Percentiles rank a stretch among this genome's conserved stretches.
phyloP scores from a whole-genome alignment of 306 rosid genomes.

The Cicer chorassanicum region DNA sequence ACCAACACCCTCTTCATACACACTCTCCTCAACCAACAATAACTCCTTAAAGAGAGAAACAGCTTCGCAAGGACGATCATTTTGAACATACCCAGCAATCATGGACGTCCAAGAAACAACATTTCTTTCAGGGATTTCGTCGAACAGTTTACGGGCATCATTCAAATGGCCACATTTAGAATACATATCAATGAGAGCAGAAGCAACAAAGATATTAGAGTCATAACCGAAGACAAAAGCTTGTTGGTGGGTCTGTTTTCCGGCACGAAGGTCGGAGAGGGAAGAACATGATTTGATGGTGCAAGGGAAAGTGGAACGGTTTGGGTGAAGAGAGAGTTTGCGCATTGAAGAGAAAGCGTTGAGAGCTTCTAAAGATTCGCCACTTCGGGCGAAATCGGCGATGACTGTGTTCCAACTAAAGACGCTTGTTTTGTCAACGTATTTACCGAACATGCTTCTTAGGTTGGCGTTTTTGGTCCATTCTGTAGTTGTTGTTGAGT shows the following conservation, averaged over 20 bases:
- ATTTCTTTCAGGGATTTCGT: conserved; percentile 66
- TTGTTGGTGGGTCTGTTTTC: conserved; percentile 76
- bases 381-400: conserved; percentile 77
- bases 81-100: conserved; percentile 70
- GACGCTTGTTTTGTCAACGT: conserved; percentile 73
- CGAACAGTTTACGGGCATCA: conserved; percentile 72
- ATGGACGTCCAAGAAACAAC: conserved; percentile 87
- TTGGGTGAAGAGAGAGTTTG: conserved; percentile 71
- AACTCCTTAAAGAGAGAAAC: conserved; percentile 64
- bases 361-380: conserved; percentile 76
- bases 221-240: conserved; percentile 71
- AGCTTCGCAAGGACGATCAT: conserved; percentile 51
- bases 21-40: conserved; percentile 59
- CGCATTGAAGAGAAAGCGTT: conserved; percentile 82
- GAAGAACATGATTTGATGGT: conserved; percentile 83
- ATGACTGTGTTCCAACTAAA: conserved; percentile 76
- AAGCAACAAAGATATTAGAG: conserved; percentile 69
- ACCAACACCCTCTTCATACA: conserved; percentile 42
- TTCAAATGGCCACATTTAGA: conserved; percentile 62
- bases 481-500: conserved; percentile 3
- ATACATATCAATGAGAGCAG: conserved; percentile 82
- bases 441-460: conserved; percentile 66
- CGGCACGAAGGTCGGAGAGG: conserved; percentile 67
- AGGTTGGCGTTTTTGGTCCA: conserved; percentile 54
- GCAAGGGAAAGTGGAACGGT: conserved; percentile 78